phyloP scores from a whole-genome alignment of 352 stramenopile genomes.

The Pythium grandisporangium region DNA sequence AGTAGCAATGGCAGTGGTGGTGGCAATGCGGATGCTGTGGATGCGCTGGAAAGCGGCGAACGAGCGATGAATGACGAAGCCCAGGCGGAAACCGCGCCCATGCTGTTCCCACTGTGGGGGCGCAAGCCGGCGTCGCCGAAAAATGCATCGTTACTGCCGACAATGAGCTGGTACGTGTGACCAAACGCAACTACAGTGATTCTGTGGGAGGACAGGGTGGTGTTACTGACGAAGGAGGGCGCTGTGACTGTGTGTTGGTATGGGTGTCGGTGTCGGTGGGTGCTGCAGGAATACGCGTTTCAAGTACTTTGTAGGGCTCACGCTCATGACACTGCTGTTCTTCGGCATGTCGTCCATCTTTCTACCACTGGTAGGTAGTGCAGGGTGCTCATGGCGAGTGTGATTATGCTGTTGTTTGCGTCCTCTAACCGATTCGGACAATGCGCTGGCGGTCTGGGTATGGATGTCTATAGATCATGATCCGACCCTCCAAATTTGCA shows the following conservation, averaged over 20 bases:
- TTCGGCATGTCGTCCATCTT: conserved; percentile 81
- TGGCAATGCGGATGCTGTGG: conserved; percentile 11
- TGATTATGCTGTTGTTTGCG: too few relatives aligned
- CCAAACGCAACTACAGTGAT: too few relatives aligned
- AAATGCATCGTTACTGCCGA: conserved; percentile 22
- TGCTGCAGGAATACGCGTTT: conserved; percentile 54
- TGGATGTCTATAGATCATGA: conserved; percentile 52
- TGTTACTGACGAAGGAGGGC: too few relatives aligned
- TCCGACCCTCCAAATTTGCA: conserved; percentile 76
- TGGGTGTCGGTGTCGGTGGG: background rate
- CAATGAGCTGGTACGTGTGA: conserved; percentile 68
- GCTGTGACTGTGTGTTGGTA: background rate
- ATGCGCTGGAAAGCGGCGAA: conserved; percentile 43
- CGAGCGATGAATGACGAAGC: conserved; percentile 5
- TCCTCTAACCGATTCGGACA: too few relatives aligned
- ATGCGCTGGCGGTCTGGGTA: too few relatives aligned
- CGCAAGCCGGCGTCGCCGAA: conserved; percentile 23
- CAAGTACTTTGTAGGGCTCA: conserved; percentile 73
- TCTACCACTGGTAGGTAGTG: conserved; percentile 47
- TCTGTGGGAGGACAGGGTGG: too few relatives aligned
- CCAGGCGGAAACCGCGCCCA: conserved; percentile 14
- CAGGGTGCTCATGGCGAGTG: too few relatives aligned
- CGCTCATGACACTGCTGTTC: conserved; percentile 63
- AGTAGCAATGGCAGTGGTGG: conserved; percentile 4
- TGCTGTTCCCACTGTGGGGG: conserved; percentile 30